phyloP scores from a whole-genome alignment of 495 filamentous ascomycete species.

The Oleoguttula mirabilis region DNA sequence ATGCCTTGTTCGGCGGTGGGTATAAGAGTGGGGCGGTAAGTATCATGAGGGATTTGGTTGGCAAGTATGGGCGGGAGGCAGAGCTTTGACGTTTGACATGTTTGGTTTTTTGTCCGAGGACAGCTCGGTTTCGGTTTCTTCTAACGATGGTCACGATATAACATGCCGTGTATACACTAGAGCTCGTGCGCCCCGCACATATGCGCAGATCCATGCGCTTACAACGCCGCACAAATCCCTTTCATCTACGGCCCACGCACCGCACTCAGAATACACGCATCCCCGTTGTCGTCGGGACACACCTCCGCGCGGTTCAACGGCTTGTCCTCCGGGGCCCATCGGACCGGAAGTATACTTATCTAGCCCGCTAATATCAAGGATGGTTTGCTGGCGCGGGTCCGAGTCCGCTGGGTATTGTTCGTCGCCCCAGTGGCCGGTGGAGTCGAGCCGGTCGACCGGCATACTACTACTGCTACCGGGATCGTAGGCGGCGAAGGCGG shows the following conservation, averaged over 20 bases:
- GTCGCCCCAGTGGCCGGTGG: slow-evolving; percentile 23
- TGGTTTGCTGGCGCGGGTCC: slow-evolving; percentile 17
- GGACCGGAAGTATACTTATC: slow-evolving; percentile 16
- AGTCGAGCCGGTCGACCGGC: slow-evolving; percentile 22
- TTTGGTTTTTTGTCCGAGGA: too few relatives aligned
- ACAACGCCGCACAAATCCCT: too few relatives aligned
- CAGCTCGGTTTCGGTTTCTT: too few relatives aligned
- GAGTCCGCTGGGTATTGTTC: slow-evolving; percentile 19
- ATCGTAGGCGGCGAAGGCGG: slow-evolving; percentile 18
- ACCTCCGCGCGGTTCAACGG: slow-evolving; percentile 18
- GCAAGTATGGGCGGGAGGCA: slow-evolving; percentile 67
- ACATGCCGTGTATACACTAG: too few relatives aligned
- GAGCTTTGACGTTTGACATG: too few relatives aligned
- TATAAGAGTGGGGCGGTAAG: slow-evolving; percentile 61
- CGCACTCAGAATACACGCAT: slow-evolving; percentile 7
- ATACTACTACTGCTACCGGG: too few relatives aligned
- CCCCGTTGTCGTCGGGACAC: slow-evolving; percentile 19
- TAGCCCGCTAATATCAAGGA: slow-evolving; percentile 11
- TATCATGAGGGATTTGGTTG: slow-evolving; percentile 59
- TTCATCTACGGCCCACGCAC: slow-evolving; percentile 8
- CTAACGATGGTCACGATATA: too few relatives aligned
- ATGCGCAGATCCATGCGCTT: too few relatives aligned
- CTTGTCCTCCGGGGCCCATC: slow-evolving; percentile 17
- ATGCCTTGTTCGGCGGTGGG: slow-evolving; percentile 68
- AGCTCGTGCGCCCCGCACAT: too few relatives aligned